Evolutionary conservation across 305 asterid genomes (phyloP), one percentile per base, ranked within the genome.

Genomic region (Plantago rigida): DNA sequence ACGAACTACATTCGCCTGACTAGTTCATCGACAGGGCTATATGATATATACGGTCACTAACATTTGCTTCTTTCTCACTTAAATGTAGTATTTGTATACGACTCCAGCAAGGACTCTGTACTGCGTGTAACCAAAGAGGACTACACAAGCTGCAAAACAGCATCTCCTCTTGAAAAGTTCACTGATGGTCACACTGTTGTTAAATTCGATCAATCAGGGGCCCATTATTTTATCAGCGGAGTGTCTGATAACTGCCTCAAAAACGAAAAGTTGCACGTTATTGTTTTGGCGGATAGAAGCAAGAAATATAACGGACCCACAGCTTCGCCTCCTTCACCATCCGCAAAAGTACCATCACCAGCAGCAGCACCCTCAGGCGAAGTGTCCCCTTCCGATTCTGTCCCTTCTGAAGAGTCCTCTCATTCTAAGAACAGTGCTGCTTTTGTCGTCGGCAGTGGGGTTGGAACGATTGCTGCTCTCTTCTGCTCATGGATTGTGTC

Each of bases 191-290:
- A 82, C 71, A 79, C 84, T 0, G 78, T 62, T 28, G 69, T 79
- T 77, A 75, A 59, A 13, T 60, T 93, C 44, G 58, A 78, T 29
- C 81, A 81, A 13, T 87, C 99, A 3, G 99, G 99, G 3, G 75
- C 96, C 7, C 68, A 79, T 55, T 87, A 83, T 74, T 93, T 89
- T 85, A 87, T 89, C 2, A 93, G 99, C 56, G 96, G 97, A 1
- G 80, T 71, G 24, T 70, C 66, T 14, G 92, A 85, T 0, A 71
- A 87, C 49, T 93, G 99, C 76, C 78, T 50, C 66, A 89, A 85
- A 60, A 83, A 85, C 45, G 86, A 93, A 47, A 93, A 89, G 75
- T 1, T 93, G 62, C 14, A 71, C 0, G 83, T 85, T 31, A 74
- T 89, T 1, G 97, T 93, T 51, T 47, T 93, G 96, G 97, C 95